Conservation (phyloP, 148 eudicot genomes). For the Simmondsia chinensis region DNA sequence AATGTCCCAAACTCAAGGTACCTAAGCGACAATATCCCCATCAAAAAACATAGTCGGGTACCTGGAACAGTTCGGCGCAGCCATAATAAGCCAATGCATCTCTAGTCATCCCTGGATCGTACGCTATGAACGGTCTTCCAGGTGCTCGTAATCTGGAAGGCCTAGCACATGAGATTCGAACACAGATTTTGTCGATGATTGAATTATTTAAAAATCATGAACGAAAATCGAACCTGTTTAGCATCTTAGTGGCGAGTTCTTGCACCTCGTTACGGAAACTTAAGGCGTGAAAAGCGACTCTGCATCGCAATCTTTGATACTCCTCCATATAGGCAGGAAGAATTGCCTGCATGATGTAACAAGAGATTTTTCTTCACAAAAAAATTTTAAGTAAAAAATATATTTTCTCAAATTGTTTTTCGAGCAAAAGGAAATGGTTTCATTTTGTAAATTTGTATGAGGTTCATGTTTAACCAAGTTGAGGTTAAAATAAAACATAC, state of each 20-base stretch:
- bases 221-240: conserved; percentile 36
- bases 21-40: too few species aligned
- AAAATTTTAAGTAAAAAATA: not conserved
- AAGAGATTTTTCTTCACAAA: not conserved
- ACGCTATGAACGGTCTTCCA: conserved; percentile 75
- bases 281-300: conserved; percentile 81
- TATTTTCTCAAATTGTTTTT: too few species aligned
- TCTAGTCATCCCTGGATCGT: conserved; percentile 91
- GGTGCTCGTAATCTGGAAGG: conserved; percentile 48
- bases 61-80: conserved; percentile 97
- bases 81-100: conserved; percentile 90
- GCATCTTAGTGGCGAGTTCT: conserved; percentile 62
- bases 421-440: too few species aligned
- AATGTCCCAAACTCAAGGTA: too few species aligned
- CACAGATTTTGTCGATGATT: not conserved
- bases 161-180: conserved; percentile 1
- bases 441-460: too few species aligned
- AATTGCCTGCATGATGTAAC: conserved; percentile 33
- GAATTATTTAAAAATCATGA: not conserved
- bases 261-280: conserved; percentile 69
- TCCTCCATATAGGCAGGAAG: conserved; percentile 79
- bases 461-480: too few species aligned
- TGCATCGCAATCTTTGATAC: conserved; percentile 79
- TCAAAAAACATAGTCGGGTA: conserved; percentile 10
- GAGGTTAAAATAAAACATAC: too few species aligned